A percentile compares a stretch with the other conserved stretches of the same genome.
Conservation (phyloP, 805 yeast species). For the Yamadazyma phyllophila region DNA sequence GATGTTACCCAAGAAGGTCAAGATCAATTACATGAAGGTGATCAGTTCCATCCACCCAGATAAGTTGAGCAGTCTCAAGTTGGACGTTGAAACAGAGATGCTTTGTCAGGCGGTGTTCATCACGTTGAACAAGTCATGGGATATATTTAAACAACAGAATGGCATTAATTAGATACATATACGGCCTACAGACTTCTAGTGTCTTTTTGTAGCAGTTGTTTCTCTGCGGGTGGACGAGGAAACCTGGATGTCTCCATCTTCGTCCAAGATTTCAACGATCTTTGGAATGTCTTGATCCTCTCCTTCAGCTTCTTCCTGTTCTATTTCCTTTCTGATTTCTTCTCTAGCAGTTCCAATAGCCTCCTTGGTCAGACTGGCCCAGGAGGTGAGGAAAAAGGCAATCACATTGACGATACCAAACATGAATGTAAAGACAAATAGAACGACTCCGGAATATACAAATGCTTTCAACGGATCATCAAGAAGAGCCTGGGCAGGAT, state of each 20-base stretch:
- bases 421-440: constrained; percentile 38
- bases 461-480: constrained; percentile 52
- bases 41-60: constrained; percentile 82
- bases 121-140: constrained; percentile 87
- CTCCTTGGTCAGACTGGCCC: constrained; percentile 9
- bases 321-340: constrained; percentile 1
- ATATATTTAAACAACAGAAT: constrained; percentile 62
- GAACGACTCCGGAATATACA: constrained; percentile 42
- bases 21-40: constrained; percentile 78
- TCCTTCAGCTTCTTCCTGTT: background rate
- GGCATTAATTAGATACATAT: constrained; percentile 12
- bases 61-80: constrained; percentile 50
- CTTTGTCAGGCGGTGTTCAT: constrained; percentile 87
- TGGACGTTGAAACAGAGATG: constrained; percentile 69
- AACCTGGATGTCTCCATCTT: background rate
- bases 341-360: constrained; percentile 9
- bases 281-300: constrained; percentile 7
- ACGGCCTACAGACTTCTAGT: background rate
- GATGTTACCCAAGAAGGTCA: constrained; percentile 87
- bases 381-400: constrained; percentile 22
- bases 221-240: background rate
- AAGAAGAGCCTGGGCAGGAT: constrained; percentile 45
- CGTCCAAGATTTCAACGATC: constrained; percentile 14
- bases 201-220: constrained; percentile 6
- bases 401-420: constrained; percentile 44